Percentiles rank a stretch among this genome's conserved stretches.
Evolutionary conservation across 78 protist genomes (phyloP).

Genomic region (Planoprotostelium fungivorum): DNA sequence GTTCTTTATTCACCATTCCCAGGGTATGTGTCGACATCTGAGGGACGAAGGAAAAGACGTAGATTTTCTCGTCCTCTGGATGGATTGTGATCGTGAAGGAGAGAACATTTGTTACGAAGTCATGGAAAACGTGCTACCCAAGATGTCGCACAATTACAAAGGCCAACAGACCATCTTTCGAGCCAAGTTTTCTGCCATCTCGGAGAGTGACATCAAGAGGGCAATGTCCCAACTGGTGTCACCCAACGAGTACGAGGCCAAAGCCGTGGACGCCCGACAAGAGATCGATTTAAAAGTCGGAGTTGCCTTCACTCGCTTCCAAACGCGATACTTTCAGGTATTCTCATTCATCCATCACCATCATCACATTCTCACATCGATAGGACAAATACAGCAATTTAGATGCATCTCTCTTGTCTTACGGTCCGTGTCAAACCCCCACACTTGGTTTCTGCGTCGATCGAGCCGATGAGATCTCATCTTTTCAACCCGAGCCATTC

Average conservation of each 20-base stretch:
- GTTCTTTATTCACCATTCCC: neutral
- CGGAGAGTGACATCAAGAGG: slow-evolving; percentile 23
- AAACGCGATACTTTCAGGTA: slow-evolving; percentile 73
- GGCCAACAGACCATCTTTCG: neutral
- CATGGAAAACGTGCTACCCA: slow-evolving; percentile 35
- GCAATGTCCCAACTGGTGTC: slow-evolving; percentile 22
- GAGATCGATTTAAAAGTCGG: slow-evolving; percentile 88
- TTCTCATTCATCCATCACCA: neutral
- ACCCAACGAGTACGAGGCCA: slow-evolving; percentile 75
- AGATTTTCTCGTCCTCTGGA: slow-evolving; percentile 78
- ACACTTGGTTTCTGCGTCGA: slow-evolving; percentile 97
- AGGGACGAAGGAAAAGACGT: slow-evolving; percentile 17
- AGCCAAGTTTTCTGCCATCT: neutral
- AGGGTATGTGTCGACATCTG: neutral
- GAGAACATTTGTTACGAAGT: slow-evolving; percentile 95
- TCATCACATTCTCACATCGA: neutral
- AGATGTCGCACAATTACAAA: neutral
- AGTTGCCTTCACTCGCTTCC: slow-evolving; percentile 96
- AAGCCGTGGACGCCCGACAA: slow-evolving; percentile 90
- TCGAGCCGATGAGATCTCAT: slow-evolving; percentile 43
- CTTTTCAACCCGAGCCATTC: slow-evolving; percentile 82
- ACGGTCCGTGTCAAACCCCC: slow-evolving; percentile 98
- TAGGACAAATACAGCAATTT: neutral
- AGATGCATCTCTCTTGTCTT: slow-evolving; percentile 5
- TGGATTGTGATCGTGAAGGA: slow-evolving; percentile 97